Evolutionary conservation across 2,329 filamentous ascomycete genomes (phyloP).

Genomic region (Penicillium frequentans): DNA sequence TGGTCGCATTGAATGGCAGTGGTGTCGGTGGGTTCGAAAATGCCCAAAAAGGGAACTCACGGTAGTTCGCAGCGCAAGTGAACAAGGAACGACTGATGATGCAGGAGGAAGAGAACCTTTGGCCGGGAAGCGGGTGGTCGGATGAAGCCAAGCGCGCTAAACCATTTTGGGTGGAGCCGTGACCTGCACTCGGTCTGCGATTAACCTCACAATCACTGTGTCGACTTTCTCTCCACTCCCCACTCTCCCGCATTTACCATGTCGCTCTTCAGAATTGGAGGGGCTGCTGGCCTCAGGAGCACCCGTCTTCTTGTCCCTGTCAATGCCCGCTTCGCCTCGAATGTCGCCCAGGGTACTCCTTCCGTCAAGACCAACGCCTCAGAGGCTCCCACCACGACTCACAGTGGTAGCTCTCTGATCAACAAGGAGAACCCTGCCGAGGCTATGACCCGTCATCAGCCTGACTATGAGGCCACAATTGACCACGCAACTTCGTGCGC

Average conservation of each 20-base stretch:
- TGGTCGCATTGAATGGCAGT: slow-evolving; percentile 17
- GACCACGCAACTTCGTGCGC: slow-evolving; percentile 91
- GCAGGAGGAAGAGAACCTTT: slow-evolving; percentile 36
- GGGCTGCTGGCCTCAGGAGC: slow-evolving; percentile 34
- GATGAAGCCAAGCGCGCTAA: slow-evolving; percentile 36
- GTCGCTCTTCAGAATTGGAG: slow-evolving; percentile 64
- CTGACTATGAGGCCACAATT: slow-evolving; percentile 75
- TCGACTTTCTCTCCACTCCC: slow-evolving; percentile 30
- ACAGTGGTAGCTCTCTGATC: slow-evolving; percentile 48
- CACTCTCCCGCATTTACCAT: slow-evolving; percentile 47
- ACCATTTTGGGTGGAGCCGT: slow-evolving; percentile 33
- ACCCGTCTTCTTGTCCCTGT: slow-evolving; percentile 29
- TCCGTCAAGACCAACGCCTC: slow-evolving; percentile 53
- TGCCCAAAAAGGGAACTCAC: slow-evolving; percentile 22
- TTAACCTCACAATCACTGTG: slow-evolving; percentile 29
- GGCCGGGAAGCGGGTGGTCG: slow-evolving; percentile 38
- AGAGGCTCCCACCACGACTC: slow-evolving; percentile 44
- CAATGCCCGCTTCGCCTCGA: slow-evolving; percentile 41
- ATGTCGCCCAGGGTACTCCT: slow-evolving; percentile 49
- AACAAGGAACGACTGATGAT: slow-evolving; percentile 33
- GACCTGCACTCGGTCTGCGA: slow-evolving; percentile 33
- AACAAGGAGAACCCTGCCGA: slow-evolving; percentile 51
- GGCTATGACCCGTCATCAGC: slow-evolving; percentile 64
- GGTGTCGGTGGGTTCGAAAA: background rate
- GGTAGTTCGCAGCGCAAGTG: slow-evolving; percentile 34